Evolutionary conservation across 768 basidiomycete species (phyloP), one percentile per base, ranked within the genome.

Genomic region (Daedaleopsis sinensis): DNA sequence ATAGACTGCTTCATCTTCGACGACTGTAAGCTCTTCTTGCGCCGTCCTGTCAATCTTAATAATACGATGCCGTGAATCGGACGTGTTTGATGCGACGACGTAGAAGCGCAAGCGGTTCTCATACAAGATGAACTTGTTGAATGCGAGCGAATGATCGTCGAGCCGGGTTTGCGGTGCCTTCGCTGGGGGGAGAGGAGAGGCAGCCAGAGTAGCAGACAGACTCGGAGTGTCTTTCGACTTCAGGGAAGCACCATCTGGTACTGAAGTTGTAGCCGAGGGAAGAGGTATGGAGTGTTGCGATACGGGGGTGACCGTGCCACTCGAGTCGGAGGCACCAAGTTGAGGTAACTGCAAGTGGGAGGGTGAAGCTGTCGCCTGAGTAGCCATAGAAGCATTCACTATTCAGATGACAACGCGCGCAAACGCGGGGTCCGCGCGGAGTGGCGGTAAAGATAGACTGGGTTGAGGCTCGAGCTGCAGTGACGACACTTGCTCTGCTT

Each of bases 51-150:
- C 95, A 55, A 99, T 88, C 79, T 95, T 97, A 70, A 98, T 84
- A 58, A 99, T 93, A 19, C 92, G 85, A 70, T 97, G 95, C 1
- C 91, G 84, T 0, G 93, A 90, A 61, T 93, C 93, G 18, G 91
- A 86, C 0, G 93, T 84, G 76, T 94, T 94, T 44, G 92, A 95
- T 2, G 92, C 95, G 62, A 98, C 87, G 55, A 99, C 85, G 77
- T 88, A 98, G 81, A 96, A 94, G 18, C 93, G 89, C 23, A 89
- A 82, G 58, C 88, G 86, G 68, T 94, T 98, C 78, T 99, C 96
- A 73, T 97, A 98, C 3, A 98, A 78, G 36, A 94, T 89, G 78
- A 93, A 95, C 71, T 93, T 93, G 78, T 94, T 95, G 73, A 80
- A 75, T 1, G 72, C 69, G 44, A 77, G 65, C 1, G 64, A 59